Base-by-base conservation (phyloP, 768 basidiomycete species). In the Russula griseocarnosa region DNA sequence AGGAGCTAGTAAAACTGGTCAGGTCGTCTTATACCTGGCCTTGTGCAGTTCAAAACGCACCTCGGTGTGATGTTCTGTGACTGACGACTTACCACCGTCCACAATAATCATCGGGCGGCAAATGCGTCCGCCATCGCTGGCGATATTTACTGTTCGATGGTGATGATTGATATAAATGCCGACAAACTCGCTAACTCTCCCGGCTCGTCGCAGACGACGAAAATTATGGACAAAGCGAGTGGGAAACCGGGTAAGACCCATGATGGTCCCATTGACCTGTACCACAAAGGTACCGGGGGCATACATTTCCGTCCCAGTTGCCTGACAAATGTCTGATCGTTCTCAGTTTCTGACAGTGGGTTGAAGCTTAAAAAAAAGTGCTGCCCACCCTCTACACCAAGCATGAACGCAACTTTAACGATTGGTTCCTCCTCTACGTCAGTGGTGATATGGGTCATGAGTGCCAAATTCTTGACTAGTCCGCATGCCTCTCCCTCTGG, bases 401-500 rank as follows among this genome's bases (percentile, higher is more conserved):
- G 84, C 86, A 97, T 87, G 75, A 88, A 95, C 5, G 92, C 87
- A 38, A 98, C 78, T 63, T 87, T 84, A 67, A 92, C 85, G 60
- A 99, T 90, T 1, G 96, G 95, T 64, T 87, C 92, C 74, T 99
- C 97, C 65, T 96, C 94, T 34, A 94, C 96, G 74, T 98, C 97
- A 47, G 97, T 98, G 10, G 97, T 99, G 73, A 99, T 98, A 75
- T 99, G 96, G 3, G 97, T 98, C 97, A 99, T 99, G 18, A 99
- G 79, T 3, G 97, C 97, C 66, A 99, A 78, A 76, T 99, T 99
- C 79, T 99, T 99, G 52, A 99, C 97, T 63, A 99, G 78, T 28
- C 97, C 97, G 72, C 97, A 99, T 20, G 97, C 97, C 77, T 99
- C 97, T 73, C 97, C 97, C 86, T 99, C 97, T 0, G 97, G 97